Evolutionary conservation across 2,329 filamentous ascomycete species (phyloP).

Genomic region (Alternaria metachromatica): DNA sequence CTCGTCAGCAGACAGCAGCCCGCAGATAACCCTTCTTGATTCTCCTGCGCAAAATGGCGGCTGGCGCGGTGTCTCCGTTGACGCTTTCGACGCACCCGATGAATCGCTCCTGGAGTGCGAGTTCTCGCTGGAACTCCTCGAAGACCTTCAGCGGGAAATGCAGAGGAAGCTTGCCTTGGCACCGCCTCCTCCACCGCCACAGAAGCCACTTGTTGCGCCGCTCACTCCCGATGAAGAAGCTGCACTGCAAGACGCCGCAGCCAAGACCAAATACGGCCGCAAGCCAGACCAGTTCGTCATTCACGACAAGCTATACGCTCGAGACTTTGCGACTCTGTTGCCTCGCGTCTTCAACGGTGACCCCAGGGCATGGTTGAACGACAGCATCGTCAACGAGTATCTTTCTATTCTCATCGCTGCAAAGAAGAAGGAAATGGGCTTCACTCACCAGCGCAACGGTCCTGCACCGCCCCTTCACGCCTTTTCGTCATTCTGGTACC

Average conservation of each 20-base stretch:
- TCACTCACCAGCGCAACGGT: constrained; percentile 61
- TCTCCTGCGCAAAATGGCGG: constrained; percentile 5
- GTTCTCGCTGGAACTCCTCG: constrained; percentile 27
- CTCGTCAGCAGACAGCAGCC: not conserved
- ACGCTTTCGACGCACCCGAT: constrained; percentile 20
- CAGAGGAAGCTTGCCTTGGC: constrained; percentile 19
- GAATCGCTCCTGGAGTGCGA: constrained; percentile 28
- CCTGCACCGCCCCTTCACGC: constrained; percentile 66
- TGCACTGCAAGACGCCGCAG: constrained; percentile 19
- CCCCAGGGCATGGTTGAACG: constrained; percentile 73
- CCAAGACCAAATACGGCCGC: constrained; percentile 21
- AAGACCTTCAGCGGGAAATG: constrained; percentile 24
- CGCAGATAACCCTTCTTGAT: not conserved
- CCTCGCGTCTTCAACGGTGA: constrained; percentile 40
- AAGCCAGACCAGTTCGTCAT: constrained; percentile 20
- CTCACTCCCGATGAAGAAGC: constrained; percentile 22
- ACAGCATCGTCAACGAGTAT: constrained; percentile 74
- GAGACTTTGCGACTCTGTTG: constrained; percentile 69
- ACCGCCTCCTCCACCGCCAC: constrained; percentile 14
- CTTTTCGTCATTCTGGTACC: constrained; percentile 72
- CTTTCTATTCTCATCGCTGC: constrained; percentile 66
- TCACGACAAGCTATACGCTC: constrained; percentile 54
- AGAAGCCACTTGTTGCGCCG: constrained; percentile 27
- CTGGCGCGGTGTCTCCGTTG: constrained; percentile 18
- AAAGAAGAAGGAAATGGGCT: constrained; percentile 64